Percentiles rank a stretch among this genome's conserved stretches.
These are phyloP conservation scores for Paralagenidium karlingii DNA, from an alignment of 352 stramenopile genomes.

Conservation along the genomic window DNA sequence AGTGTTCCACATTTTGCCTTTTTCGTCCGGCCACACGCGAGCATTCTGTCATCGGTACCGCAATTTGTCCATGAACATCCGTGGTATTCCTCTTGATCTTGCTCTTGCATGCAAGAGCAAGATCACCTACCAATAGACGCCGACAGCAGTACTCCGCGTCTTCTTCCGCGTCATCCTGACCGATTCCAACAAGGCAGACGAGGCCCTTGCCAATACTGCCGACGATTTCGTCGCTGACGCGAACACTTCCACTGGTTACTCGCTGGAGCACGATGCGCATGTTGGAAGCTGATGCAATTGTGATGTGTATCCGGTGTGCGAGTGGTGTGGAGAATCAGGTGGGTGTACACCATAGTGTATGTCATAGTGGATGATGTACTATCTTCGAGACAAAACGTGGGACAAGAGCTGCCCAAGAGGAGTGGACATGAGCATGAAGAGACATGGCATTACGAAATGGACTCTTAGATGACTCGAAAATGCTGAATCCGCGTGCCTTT, in stretches of 20 bases:
- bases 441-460: too few relatives aligned
- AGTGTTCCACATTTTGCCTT: constrained; percentile 38
- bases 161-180: constrained; percentile 56
- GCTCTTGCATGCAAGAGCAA: too few relatives aligned
- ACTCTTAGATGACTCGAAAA: too few relatives aligned
- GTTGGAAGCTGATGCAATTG: too few relatives aligned
- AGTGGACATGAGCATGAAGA: too few relatives aligned
- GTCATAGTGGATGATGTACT: too few relatives aligned
- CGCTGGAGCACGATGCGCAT: constrained; percentile 79
- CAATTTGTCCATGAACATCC: background rate
- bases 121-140: constrained; percentile 38
- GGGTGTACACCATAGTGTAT: too few relatives aligned
- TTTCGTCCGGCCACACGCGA: constrained; percentile 59
- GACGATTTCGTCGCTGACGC: constrained; percentile 61
- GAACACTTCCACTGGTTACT: constrained; percentile 65
- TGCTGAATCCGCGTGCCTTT: constrained; percentile 38
- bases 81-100: too few relatives aligned
- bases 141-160: constrained; percentile 76
- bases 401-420: too few relatives aligned
- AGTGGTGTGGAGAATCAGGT: too few relatives aligned
- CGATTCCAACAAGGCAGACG: constrained; percentile 72
- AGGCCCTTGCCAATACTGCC: constrained; percentile 62
- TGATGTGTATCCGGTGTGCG: too few relatives aligned
- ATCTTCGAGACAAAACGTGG: too few relatives aligned
- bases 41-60: constrained; percentile 33